A percentile compares a stretch with the other conserved stretches of the same genome.
phyloP scores from a whole-genome alignment of 768 basidiomycete genomes.

The Lactarius quietus region DNA sequence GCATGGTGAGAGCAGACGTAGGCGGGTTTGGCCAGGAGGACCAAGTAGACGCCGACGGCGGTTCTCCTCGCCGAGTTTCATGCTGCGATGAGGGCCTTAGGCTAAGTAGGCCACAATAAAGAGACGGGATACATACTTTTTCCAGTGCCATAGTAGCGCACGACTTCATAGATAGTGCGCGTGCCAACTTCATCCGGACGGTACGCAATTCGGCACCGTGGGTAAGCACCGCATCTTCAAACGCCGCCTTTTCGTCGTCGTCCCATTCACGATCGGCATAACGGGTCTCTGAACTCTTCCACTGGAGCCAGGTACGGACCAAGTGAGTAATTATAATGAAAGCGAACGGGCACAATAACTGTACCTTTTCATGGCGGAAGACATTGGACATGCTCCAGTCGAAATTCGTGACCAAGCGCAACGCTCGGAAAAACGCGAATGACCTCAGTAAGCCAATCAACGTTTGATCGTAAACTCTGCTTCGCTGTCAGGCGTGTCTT shows the following conservation, averaged over 20 bases:
- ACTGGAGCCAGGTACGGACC: slow-evolving; percentile 41
- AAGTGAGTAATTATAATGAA: not conserved
- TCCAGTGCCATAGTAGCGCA: slow-evolving; percentile 85
- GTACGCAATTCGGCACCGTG: slow-evolving; percentile 79
- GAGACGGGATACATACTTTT: slow-evolving; percentile 49
- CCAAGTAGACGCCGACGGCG: slow-evolving; percentile 19
- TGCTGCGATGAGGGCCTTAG: slow-evolving; percentile 37
- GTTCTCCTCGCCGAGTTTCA: slow-evolving; percentile 69
- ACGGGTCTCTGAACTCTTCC: slow-evolving; percentile 64
- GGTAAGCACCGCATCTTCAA: slow-evolving; percentile 69
- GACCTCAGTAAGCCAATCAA: slow-evolving; percentile 83
- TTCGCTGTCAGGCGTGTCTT: slow-evolving; percentile 54
- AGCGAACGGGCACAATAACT: not conserved
- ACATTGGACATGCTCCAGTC: slow-evolving; percentile 57
- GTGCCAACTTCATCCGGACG: slow-evolving; percentile 72
- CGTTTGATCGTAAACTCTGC: slow-evolving; percentile 48
- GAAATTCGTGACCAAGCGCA: slow-evolving; percentile 52
- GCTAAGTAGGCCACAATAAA: not conserved
- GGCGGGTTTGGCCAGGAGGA: slow-evolving; percentile 3
- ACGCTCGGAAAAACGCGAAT: slow-evolving; percentile 72
- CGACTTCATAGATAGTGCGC: slow-evolving; percentile 69
- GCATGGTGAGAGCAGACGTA: not conserved
- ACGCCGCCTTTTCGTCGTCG: slow-evolving; percentile 62
- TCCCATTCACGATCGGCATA: slow-evolving; percentile 73
- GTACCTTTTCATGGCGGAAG: slow-evolving; percentile 63